phyloP scores from a whole-genome alignment of 192 early-diverging fungal species.

The Linnemannia schmuckeri region DNA sequence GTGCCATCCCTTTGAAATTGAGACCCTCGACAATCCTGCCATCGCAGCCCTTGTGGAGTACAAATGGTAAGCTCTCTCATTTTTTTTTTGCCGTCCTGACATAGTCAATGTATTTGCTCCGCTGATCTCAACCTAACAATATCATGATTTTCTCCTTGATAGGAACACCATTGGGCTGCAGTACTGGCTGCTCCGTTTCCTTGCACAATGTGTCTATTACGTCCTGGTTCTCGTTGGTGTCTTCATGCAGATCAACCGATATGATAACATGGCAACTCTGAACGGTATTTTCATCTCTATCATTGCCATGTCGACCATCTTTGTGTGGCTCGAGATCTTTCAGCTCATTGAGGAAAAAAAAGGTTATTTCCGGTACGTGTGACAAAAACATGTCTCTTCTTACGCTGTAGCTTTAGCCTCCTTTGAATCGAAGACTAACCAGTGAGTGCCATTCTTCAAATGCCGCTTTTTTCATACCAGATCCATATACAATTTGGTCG shows the following conservation, averaged over 20 bases:
- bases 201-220: conserved; percentile 28
- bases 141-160: not conserved
- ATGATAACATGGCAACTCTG: not conserved
- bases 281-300: conserved; percentile 18
- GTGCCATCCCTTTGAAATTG: not conserved
- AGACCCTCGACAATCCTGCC: conserved; percentile 32
- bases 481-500: conserved; percentile 7
- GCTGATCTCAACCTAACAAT: not conserved
- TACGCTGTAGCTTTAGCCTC: not conserved
- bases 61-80: conserved; percentile 26
- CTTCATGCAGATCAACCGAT: conserved; percentile 13
- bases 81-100: too few species aligned
- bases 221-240: conserved; percentile 11
- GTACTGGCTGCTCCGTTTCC: conserved; percentile 21
- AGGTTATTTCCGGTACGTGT: not conserved
- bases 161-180: conserved; percentile 30
- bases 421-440: not conserved
- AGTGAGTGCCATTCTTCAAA: not conserved
- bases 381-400: not conserved
- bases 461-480: not conserved
- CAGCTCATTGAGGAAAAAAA: not conserved
- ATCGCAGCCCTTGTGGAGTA: conserved; percentile 41
- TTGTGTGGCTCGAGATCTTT: conserved; percentile 17
- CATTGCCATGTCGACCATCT: conserved; percentile 9
- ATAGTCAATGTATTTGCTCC: not conserved